These are phyloP conservation scores for Wickerhamiella spandovensis DNA, from an alignment of 805 yeast genomes.

Conservation along the genomic window DNA sequence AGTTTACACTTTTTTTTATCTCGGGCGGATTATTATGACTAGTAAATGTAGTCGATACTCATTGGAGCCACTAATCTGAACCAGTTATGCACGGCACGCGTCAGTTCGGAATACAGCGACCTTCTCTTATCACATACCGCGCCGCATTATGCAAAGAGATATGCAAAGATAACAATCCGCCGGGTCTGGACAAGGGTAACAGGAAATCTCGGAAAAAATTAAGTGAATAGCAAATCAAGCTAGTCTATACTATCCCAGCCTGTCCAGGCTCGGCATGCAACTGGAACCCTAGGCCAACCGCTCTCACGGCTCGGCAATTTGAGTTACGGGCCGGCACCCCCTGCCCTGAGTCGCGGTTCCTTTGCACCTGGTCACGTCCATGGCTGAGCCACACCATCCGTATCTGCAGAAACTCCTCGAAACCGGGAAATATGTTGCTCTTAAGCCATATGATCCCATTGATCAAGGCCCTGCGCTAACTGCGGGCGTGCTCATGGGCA, in stretches of 20 bases:
- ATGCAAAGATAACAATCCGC: background rate
- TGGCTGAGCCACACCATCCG: slow-evolving; percentile 12
- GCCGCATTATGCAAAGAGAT: background rate
- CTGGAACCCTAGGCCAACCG: background rate
- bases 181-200: background rate
- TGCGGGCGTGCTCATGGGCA: slow-evolving; percentile 9
- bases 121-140: background rate
- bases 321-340: background rate
- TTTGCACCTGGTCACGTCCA: background rate
- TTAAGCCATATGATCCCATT: slow-evolving; percentile 9
- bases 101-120: too few relatives aligned
- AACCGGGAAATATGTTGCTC: slow-evolving; percentile 10
- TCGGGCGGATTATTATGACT: too few relatives aligned
- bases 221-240: too few relatives aligned
- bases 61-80: too few relatives aligned
- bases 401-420: slow-evolving; percentile 11
- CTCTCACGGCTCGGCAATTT: background rate
- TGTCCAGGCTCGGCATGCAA: too few relatives aligned
- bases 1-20: too few relatives aligned
- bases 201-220: background rate
- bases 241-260: too few relatives aligned
- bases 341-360: background rate
- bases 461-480: slow-evolving; percentile 7
- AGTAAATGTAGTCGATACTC: too few relatives aligned
- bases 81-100: too few relatives aligned